Conservation (phyloP, 2,329 filamentous ascomycete species). For the Pezicula neosporulosa region DNA sequence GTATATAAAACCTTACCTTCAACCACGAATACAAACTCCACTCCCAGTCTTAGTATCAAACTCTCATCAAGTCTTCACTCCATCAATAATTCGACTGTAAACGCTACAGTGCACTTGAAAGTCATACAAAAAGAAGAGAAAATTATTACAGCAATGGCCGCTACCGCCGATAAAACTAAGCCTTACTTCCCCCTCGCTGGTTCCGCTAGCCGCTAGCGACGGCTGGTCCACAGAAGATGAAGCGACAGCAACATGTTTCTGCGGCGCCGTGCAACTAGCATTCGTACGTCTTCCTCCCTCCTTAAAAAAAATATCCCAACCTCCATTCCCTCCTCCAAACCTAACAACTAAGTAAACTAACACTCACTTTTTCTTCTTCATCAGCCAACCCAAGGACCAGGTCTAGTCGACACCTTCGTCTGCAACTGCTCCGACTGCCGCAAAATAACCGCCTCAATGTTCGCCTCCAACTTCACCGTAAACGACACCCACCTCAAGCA, state of each 20-base stretch:
- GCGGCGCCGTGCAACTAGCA: slow-evolving; percentile 50
- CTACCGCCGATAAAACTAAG: slow-evolving; percentile 22
- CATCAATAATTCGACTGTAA: no score
- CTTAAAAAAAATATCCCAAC: background rate
- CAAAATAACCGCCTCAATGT: slow-evolving; percentile 61
- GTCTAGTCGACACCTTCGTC: slow-evolving; percentile 47
- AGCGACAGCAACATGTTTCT: slow-evolving; percentile 57
- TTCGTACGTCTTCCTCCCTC: slow-evolving; percentile 37
- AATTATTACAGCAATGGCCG: no score
- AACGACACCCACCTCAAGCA: slow-evolving; percentile 41
- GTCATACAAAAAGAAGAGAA: no score
- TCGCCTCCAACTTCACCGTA: slow-evolving; percentile 55
- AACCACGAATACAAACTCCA: no score
- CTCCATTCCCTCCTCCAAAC: no score
- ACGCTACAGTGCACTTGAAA: no score
- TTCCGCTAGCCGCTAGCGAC: slow-evolving; percentile 31
- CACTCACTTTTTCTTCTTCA: background rate
- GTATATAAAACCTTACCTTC: no score
- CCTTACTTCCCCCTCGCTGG: slow-evolving; percentile 36
- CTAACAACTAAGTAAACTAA: no score
- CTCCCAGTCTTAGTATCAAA: no score
- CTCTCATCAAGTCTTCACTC: no score
- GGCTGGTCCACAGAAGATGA: slow-evolving; percentile 41
- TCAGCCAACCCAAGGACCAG: slow-evolving; percentile 41
- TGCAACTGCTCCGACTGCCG: slow-evolving; percentile 60